Evolutionary conservation across 192 early-diverging fungal species (phyloP).

Genomic region (Umbelopsis isabellina): DNA sequence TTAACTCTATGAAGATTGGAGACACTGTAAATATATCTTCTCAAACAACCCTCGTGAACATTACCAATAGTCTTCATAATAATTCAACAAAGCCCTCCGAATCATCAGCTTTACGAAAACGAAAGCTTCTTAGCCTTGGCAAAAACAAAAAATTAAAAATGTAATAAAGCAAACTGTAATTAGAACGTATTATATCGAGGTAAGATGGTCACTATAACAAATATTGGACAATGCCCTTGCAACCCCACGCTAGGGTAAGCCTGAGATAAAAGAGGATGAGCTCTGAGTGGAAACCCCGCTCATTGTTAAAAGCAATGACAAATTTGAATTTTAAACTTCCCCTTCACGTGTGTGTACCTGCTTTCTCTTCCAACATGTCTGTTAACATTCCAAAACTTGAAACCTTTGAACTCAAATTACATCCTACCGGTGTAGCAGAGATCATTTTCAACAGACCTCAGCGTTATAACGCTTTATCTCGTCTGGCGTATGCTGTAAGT

Average conservation of each 20-base stretch:
- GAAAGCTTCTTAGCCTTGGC: background rate
- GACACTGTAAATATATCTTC: background rate
- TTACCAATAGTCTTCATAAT: background rate
- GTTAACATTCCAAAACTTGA: conserved; percentile 38
- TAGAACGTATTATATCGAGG: background rate
- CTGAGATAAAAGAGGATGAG: too few relatives aligned
- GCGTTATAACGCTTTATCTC: conserved; percentile 57
- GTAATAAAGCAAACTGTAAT: background rate
- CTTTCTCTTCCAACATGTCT: conserved; percentile 5
- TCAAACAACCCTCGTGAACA: background rate
- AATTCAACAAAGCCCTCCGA: background rate
- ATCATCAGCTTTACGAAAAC: background rate
- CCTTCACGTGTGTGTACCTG: background rate
- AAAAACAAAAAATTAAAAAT: conserved; percentile 15
- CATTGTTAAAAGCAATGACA: too few relatives aligned
- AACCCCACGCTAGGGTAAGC: too few relatives aligned
- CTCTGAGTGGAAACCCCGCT: background rate
- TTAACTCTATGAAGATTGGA: too few relatives aligned
- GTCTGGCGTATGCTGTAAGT: conserved; percentile 48
- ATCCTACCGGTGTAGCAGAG: conserved; percentile 55
- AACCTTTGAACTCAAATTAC: conserved; percentile 45
- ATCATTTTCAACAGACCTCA: conserved; percentile 64
- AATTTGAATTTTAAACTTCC: background rate
- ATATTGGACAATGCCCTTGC: background rate
- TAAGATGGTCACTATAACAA: background rate